Base-by-base conservation (phyloP, 805 yeast genomes). In the Candida multigemmis region DNA sequence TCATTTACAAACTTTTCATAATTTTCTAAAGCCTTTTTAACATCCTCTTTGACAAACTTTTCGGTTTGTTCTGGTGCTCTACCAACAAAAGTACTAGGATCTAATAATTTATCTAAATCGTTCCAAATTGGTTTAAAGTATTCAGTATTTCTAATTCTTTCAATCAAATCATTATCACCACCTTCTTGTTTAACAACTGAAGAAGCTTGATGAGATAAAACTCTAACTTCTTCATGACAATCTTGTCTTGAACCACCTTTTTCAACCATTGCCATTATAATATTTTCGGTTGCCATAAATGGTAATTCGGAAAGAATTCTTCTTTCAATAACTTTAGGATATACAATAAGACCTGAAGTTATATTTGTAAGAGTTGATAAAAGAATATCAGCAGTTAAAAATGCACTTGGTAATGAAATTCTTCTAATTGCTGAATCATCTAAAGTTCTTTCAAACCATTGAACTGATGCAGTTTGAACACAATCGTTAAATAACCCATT, bases 261-360 rank as follows among this genome's bases (percentile, higher is more conserved):
- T 61, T 86, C 94, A 32, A 91, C 98, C 96, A 91, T 91, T 28
- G 98, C 98, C 98, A 91, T 91, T 57, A 91, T 91, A 56, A 91
- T 74, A 63, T 91, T 91, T 65, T 91, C 98, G 32, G 98, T 91
- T 41, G 98, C 98, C 98, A 91, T 91, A 71, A 91, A 91, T 43
- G 98, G 98, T 50, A 91, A 70, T 62, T 91, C 98, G 27, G 95
- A 71, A 53, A 51, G 74, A 60, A 91, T 91, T 64, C 97, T 81
- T 67, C 96, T 79, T 67, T 82, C 96, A 48, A 91, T 91, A 45
- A 91, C 98, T 73, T 91, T 89, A 43, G 98, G 98, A 65, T 91
- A 91, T 24, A 91, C 98, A 29, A 91, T 98, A 38, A 91, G 69
- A 12, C 98, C 98, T 21, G 93, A 79, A 19, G 94, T 79, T 50